Percentiles rank a stretch among this genome's conserved stretches.
phyloP scores from a whole-genome alignment of 2,329 filamentous ascomycete species.

The Gnomoniopsis sp. region DNA sequence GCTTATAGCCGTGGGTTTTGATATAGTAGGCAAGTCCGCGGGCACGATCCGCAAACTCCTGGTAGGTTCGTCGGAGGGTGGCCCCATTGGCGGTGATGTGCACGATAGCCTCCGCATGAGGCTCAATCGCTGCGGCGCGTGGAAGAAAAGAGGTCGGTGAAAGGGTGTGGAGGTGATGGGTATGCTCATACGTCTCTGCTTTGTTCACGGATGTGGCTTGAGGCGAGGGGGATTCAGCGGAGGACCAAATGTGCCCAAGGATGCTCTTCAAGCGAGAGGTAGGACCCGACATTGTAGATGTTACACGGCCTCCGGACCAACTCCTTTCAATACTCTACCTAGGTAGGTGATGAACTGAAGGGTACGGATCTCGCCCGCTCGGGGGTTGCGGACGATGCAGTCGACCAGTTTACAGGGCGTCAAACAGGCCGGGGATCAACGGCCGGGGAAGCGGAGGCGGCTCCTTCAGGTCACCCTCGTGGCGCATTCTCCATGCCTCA shows the following conservation, averaged over 20 bases:
- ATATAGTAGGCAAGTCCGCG: conserved; percentile 86
- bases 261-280: conserved; percentile 59
- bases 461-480: no score
- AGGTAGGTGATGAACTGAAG: no score
- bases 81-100: conserved; percentile 78
- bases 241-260: conserved; percentile 44
- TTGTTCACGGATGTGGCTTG: conserved; percentile 29
- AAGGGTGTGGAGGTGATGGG: conserved; percentile 68
- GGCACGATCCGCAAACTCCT: conserved; percentile 79
- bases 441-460: no score
- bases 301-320: no score
- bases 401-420: no score
- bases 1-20: conserved; percentile 66
- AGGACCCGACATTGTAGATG: conserved; percentile 57
- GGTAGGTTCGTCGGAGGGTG: conserved; percentile 72
- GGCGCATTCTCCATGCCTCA: no score
- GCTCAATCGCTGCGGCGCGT: conserved; percentile 83
- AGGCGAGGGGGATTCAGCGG: conserved; percentile 22
- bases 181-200: conserved; percentile 35
- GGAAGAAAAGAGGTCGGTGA: conserved; percentile 86
- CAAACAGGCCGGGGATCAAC: no score
- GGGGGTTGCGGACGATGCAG: no score
- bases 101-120: conserved; percentile 77
- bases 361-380: no score
- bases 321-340: no score